phyloP scores from a whole-genome alignment of 129 eudicot genomes.

The Daucus carota region DNA sequence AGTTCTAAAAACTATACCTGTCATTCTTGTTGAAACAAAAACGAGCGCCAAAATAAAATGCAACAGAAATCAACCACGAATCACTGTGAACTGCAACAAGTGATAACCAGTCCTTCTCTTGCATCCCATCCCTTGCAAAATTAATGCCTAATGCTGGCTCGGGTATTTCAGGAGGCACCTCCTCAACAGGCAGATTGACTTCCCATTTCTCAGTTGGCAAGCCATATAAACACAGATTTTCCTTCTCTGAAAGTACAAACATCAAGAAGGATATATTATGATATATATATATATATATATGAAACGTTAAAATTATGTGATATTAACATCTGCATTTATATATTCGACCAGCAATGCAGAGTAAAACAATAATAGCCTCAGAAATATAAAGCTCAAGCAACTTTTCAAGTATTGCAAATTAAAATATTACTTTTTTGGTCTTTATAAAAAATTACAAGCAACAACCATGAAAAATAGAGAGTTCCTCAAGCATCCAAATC shows the following conservation, averaged over 20 bases:
- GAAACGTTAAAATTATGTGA: neutral
- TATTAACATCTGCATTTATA: neutral
- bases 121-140: constrained; percentile 84
- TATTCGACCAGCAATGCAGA: neutral
- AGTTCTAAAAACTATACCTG: constrained; percentile 27
- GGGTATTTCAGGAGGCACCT: constrained; percentile 87
- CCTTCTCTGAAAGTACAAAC: constrained; percentile 53
- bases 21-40: constrained; percentile 68
- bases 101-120: constrained; percentile 72
- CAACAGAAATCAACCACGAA: constrained; percentile 82
- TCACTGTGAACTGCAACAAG: constrained; percentile 86
- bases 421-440: neutral
- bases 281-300: too few species aligned
- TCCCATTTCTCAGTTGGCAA: constrained; percentile 75
- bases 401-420: neutral
- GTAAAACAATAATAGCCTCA: neutral
- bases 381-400: neutral
- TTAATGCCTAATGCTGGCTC: constrained; percentile 85
- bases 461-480: neutral
- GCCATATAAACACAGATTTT: constrained; percentile 74
- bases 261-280: too few species aligned
- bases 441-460: neutral
- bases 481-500: neutral
- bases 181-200: constrained; percentile 77
- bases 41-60: constrained; percentile 78